Conservation (phyloP, 2,329 filamentous ascomycete species). For the Fusarium sp. region DNA sequence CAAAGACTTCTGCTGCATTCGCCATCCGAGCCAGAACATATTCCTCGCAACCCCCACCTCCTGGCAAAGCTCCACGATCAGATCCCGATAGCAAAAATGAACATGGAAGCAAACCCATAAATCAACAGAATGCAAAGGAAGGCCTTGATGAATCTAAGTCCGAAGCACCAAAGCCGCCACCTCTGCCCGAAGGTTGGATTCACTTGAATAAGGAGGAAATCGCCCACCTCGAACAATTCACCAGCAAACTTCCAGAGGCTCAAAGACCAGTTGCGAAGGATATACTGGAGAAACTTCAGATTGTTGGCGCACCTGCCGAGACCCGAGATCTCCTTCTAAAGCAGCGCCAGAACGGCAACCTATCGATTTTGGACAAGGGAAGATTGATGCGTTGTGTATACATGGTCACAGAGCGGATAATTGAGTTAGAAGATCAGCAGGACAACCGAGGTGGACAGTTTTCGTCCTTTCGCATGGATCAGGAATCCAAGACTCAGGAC, state of each 20-base stretch:
- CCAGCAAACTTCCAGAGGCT: slow-evolving; percentile 72
- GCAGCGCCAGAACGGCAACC: slow-evolving; percentile 70
- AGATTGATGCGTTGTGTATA: slow-evolving; percentile 55
- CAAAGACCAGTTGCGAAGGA: slow-evolving; percentile 71
- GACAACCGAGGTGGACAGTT: slow-evolving; percentile 38
- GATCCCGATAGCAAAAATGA: slow-evolving; percentile 48
- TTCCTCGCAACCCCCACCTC: slow-evolving; percentile 56
- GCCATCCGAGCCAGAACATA: slow-evolving; percentile 54
- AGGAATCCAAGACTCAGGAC: slow-evolving; percentile 41
- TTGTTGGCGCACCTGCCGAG: slow-evolving; percentile 77
- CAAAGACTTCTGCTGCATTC: slow-evolving; percentile 47
- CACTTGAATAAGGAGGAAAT: slow-evolving; percentile 61
- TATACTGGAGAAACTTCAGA: slow-evolving; percentile 72
- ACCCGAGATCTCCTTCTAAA: slow-evolving; percentile 69
- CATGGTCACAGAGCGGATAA: slow-evolving; percentile 54
- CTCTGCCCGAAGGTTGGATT: slow-evolving; percentile 63
- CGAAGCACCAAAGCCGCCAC: slow-evolving; percentile 49
- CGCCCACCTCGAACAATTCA: slow-evolving; percentile 68
- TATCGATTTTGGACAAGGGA: slow-evolving; percentile 56
- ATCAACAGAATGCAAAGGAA: slow-evolving; percentile 37
- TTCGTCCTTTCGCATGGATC: slow-evolving; percentile 41
- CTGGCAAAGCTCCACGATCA: slow-evolving; percentile 53
- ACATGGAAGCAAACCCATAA: slow-evolving; percentile 36
- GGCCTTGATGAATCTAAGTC: slow-evolving; percentile 35
- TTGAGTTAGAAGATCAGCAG: slow-evolving; percentile 48